Conservation (phyloP, 2,329 filamentous ascomycete genomes). For the Paecilomyces formosus region DNA sequence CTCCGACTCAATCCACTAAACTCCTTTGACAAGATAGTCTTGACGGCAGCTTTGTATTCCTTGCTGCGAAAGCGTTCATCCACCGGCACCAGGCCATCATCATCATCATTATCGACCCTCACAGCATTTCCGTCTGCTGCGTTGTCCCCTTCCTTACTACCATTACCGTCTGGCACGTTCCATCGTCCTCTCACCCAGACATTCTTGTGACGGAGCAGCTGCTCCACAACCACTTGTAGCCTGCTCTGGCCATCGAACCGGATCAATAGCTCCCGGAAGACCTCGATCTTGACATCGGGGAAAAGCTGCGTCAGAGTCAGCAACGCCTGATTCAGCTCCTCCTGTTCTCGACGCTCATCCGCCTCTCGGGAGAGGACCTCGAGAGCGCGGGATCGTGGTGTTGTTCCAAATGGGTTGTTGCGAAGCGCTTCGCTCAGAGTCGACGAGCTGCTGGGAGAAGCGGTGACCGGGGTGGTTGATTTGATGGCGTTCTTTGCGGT, state of each 20-base stretch:
- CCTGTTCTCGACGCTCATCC: conserved; percentile 26
- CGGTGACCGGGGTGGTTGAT: background rate
- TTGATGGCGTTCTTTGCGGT: background rate
- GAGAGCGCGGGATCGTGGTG: conserved; percentile 19
- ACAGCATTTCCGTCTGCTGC: conserved; percentile 3
- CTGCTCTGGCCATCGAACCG: conserved; percentile 41
- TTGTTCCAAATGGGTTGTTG: conserved; percentile 35
- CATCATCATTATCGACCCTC: conserved; percentile 7
- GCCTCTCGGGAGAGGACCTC: conserved; percentile 9
- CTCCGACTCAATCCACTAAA: conserved; percentile 37
- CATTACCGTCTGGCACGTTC: conserved; percentile 26
- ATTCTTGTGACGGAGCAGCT: conserved; percentile 38
- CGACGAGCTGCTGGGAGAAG: conserved; percentile 2
- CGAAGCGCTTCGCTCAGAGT: conserved; percentile 38
- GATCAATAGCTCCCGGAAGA: conserved; percentile 40
- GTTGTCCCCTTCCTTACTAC: background rate
- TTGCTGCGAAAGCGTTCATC: conserved; percentile 39
- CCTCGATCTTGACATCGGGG: conserved; percentile 39
- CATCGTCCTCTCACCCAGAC: conserved; percentile 42
- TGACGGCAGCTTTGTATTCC: conserved; percentile 36
- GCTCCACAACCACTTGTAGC: conserved; percentile 40
- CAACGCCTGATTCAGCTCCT: conserved; percentile 36
- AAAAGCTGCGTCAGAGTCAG: conserved; percentile 35
- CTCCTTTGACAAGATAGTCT: conserved; percentile 31
- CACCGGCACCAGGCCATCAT: conserved; percentile 21